These are phyloP conservation scores for Skeletonema potamos DNA, from an alignment of 108 stramenopile genomes.

Conservation along the genomic window DNA sequence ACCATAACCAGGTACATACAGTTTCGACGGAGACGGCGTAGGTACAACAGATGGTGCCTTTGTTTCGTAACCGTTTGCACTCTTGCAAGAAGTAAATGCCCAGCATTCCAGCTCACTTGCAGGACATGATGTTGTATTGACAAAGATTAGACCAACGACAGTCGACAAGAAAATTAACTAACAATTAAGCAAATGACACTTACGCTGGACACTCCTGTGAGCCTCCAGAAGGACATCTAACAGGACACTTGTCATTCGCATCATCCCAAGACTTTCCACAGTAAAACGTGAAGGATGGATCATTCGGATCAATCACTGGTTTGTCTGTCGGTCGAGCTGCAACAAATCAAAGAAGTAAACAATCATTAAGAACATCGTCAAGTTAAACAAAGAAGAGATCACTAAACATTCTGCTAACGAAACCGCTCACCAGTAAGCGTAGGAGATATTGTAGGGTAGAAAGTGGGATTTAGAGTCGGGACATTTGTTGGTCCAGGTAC, in stretches of 20 bases:
- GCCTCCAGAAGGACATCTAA: conserved; percentile 39
- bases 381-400: not conserved
- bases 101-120: conserved; percentile 37
- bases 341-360: not conserved
- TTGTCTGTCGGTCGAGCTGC: conserved; percentile 1
- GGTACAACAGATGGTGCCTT: conserved; percentile 14
- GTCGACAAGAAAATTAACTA: not conserved
- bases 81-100: conserved; percentile 43
- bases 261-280: conserved; percentile 48
- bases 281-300: conserved; percentile 22
- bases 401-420: not conserved
- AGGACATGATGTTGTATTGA: not conserved
- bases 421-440: conserved; percentile 17
- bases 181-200: conserved; percentile 7
- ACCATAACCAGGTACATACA: conserved; percentile 32
- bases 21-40: conserved; percentile 19
- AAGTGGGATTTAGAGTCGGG: not conserved
- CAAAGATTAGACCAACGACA: not conserved
- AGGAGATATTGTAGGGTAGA: conserved; percentile 25
- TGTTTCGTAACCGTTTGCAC: conserved; percentile 27
- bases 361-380: not conserved
- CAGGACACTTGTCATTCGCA: conserved; percentile 34
- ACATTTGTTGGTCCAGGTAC: conserved; percentile 13
- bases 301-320: conserved; percentile 13
- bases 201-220: conserved; percentile 40